Percentiles rank a stretch among this genome's conserved stretches.
These are phyloP conservation scores for Dalbergia oliveri DNA, from an alignment of 306 rosid genomes.

Conservation along the genomic window DNA sequence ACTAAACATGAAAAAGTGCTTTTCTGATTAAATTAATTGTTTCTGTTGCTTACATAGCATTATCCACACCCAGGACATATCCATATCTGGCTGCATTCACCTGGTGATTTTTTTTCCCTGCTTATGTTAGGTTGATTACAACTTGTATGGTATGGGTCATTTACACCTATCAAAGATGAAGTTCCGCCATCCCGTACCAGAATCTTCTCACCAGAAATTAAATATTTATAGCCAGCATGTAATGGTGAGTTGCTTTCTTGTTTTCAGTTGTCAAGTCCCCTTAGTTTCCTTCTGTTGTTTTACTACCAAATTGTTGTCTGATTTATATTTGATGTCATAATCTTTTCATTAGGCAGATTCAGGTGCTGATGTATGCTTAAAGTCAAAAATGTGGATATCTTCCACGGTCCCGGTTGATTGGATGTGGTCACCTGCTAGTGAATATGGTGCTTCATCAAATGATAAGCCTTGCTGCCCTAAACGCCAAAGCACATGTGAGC, in stretches of 20 bases:
- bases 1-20: slow-evolving; percentile 33
- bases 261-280: slow-evolving; percentile 49
- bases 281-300: slow-evolving; percentile 26
- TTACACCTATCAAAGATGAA: slow-evolving; percentile 82
- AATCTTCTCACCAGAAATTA: slow-evolving; percentile 53
- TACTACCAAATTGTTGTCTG: slow-evolving; percentile 18
- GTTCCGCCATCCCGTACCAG: slow-evolving; percentile 80
- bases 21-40: slow-evolving; percentile 30
- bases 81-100: slow-evolving; percentile 21
- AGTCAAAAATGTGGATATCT: slow-evolving; percentile 69
- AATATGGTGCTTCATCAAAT: slow-evolving; percentile 54
- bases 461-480: slow-evolving; percentile 51
- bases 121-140: slow-evolving; percentile 59
- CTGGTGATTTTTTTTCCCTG: background rate
- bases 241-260: slow-evolving; percentile 52
- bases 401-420: slow-evolving; percentile 69
- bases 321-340: slow-evolving; percentile 43
- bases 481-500: slow-evolving; percentile 87
- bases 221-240: slow-evolving; percentile 45
- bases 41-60: slow-evolving; percentile 7
- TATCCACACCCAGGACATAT: background rate
- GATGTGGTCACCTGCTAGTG: slow-evolving; percentile 66
- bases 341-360: slow-evolving; percentile 69
- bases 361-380: slow-evolving; percentile 50
- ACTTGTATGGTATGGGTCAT: slow-evolving; percentile 92